These are phyloP conservation scores for Mucor irregularis DNA, from an alignment of 371 early-diverging fungal genomes.

Conservation along the genomic window DNA sequence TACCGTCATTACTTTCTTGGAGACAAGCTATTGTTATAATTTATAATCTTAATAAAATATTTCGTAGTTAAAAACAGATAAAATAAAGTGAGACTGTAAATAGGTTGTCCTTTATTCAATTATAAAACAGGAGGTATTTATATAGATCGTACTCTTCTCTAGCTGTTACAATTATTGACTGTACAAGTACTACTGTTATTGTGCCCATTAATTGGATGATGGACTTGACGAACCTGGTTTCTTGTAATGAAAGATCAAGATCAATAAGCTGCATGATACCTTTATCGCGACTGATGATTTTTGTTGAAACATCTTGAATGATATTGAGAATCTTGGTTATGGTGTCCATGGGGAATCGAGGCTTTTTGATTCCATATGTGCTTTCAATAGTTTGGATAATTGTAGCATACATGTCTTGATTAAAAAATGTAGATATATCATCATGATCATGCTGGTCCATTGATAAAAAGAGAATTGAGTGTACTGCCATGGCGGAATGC, in stretches of 20 bases:
- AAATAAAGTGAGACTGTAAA: too few relatives aligned
- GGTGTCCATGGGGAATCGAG: slow-evolving; percentile 6
- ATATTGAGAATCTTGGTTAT: slow-evolving; percentile 3
- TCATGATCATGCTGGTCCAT: slow-evolving; percentile 1
- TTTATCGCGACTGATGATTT: slow-evolving; percentile 7
- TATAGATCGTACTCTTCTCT: too few relatives aligned
- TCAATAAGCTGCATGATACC: slow-evolving; percentile 7
- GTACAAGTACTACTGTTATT: too few relatives aligned
- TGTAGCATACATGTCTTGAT: background rate
- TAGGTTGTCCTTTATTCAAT: too few relatives aligned
- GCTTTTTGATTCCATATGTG: slow-evolving; percentile 6
- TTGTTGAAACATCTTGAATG: slow-evolving; percentile 10
- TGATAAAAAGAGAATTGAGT: slow-evolving; percentile 8
- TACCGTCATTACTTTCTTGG: too few relatives aligned
- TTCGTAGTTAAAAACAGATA: too few relatives aligned
- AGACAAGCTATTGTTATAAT: too few relatives aligned
- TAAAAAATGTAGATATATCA: slow-evolving; percentile 4
- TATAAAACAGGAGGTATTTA: too few relatives aligned
- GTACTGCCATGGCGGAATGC: slow-evolving; percentile 3
- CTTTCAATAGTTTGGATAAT: slow-evolving; percentile 3
- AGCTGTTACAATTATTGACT: too few relatives aligned
- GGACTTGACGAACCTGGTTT: slow-evolving; percentile 6
- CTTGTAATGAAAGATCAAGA: slow-evolving; percentile 7
- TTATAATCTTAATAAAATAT: too few relatives aligned
- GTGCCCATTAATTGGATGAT: slow-evolving; percentile 6